Evolutionary conservation across 2,329 filamentous ascomycete species (phyloP).

Genomic region (Diaporthe capsici): DNA sequence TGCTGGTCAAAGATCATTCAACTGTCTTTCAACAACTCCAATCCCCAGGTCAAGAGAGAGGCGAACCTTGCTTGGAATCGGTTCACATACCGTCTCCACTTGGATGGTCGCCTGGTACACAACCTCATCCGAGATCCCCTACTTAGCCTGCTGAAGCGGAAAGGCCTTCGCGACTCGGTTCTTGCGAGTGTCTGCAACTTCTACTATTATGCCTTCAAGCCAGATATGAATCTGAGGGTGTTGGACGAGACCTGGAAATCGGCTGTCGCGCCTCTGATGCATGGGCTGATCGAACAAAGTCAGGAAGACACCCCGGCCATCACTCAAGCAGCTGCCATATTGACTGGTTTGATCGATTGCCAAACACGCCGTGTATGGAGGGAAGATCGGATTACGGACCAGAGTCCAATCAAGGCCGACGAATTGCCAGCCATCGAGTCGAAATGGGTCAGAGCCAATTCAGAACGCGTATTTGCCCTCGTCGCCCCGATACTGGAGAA

Average conservation of each 20-base stretch:
- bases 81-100: constrained; percentile 80
- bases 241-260: constrained; percentile 85
- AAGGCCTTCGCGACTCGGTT: constrained; percentile 69
- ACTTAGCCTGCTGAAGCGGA: constrained; percentile 76
- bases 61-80: constrained; percentile 90
- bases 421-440: constrained; percentile 88
- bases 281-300: constrained; percentile 64
- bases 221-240: constrained; percentile 74
- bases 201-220: constrained; percentile 86
- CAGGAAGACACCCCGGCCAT: constrained; percentile 61
- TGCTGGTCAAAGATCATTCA: constrained; percentile 86
- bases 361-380: constrained; percentile 77
- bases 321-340: constrained; percentile 75
- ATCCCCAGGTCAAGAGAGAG: constrained; percentile 78
- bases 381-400: constrained; percentile 77
- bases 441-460: constrained; percentile 87
- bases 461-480: constrained; percentile 74
- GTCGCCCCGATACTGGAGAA: constrained; percentile 72
- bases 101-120: constrained; percentile 62
- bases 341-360: constrained; percentile 79
- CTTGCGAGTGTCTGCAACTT: constrained; percentile 83
- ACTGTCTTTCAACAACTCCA: constrained; percentile 84
- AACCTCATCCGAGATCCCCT: constrained; percentile 74
- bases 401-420: constrained; percentile 70
- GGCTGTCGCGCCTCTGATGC: constrained; percentile 76